Base-by-base conservation (phyloP, 2,329 filamentous ascomycete species). In the Phialemoniopsis sp. region DNA sequence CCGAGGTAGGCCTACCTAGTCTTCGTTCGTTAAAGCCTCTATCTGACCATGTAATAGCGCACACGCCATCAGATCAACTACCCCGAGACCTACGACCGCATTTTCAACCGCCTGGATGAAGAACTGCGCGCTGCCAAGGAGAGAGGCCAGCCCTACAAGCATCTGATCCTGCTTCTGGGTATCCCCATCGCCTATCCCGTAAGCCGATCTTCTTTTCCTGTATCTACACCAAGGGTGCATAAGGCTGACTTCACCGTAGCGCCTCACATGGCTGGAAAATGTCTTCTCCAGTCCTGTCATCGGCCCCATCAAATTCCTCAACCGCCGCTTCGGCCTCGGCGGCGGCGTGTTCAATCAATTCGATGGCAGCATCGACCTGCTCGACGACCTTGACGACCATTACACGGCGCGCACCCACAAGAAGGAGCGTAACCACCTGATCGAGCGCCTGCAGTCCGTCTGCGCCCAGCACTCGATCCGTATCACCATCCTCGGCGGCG, bases 51-150 rank as follows among this genome's bases (percentile, higher is more conserved):
- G 89, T 16, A 95, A 19, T 17, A 73, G 76, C 86, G 90, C 17
- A 96, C 91, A 8, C 80, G 91, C 29, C 89, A 94, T 55, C 89
- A 95, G 63, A 82, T 97, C 64, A 96, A 96, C 67, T 96, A 95
- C 53, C 85, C 89, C 35, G 86, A 90, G 54, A 95, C 89, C 0
- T 95, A 95, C 54, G 82, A 94, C 39, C 65, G 85, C 33, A 80
- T 97, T 16, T 95, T 96, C 58, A 72, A 82, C 41, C 79, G 89
- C 31, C 73, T 91, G 26, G 76, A 84, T 46, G 66, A 73, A 31
- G 60, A 97, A 57, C 80, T 98, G 60, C 69, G 41, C 64, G 85
- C 61, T 66, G 89, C 59, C 61, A 85, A 66, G 57, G 76, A 54
- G 46, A 76, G 67, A 3, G 85, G 85, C 40, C 80, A 87, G 16